Conservation (phyloP, 2,329 filamentous ascomycete species). For the Paraphaeosphaeria sporulosa region DNA sequence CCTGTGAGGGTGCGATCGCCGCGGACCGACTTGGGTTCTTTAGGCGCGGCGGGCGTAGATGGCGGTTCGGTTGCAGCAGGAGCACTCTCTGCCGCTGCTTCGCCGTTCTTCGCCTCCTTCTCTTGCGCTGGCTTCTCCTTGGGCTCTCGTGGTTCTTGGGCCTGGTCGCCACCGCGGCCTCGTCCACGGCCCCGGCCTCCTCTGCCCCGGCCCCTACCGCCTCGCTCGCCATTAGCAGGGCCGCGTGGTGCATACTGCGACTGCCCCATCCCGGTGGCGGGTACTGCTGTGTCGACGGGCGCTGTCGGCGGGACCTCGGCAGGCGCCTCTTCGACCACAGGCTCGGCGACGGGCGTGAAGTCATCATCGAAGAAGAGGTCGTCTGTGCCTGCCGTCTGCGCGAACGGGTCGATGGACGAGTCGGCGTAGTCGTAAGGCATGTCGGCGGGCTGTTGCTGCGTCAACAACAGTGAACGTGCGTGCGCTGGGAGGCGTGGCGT, state of each 20-base stretch:
- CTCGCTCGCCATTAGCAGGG: conserved; percentile 36
- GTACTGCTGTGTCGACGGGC: conserved; percentile 27
- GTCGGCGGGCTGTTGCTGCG: conserved; percentile 20
- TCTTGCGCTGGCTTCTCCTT: conserved; percentile 24
- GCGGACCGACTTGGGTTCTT: conserved; percentile 39
- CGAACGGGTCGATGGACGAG: conserved; percentile 53
- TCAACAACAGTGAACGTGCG: conserved; percentile 12
- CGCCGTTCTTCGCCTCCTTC: conserved; percentile 20
- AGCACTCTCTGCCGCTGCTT: conserved; percentile 19
- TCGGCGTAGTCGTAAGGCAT: conserved; percentile 36
- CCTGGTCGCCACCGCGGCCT: conserved; percentile 22
- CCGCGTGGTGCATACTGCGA: conserved; percentile 36
- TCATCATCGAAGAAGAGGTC: conserved; percentile 62
- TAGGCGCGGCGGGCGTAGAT: conserved; percentile 26
- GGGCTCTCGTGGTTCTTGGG: conserved; percentile 20
- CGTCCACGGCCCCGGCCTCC: conserved; percentile 30
- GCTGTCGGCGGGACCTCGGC: conserved; percentile 29
- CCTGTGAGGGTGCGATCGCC: conserved; percentile 45
- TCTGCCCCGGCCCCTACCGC: conserved; percentile 35
- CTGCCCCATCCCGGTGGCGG: conserved; percentile 28
- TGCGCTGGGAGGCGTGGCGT: neutral
- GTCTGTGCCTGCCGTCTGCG: conserved; percentile 59
- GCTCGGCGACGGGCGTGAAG: conserved; percentile 56
- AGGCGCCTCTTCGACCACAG: conserved; percentile 46
- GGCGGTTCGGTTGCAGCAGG: conserved; percentile 19